These are phyloP conservation scores for Orbilia ellipsospora DNA, from an alignment of 2,329 filamentous ascomycete species.

Conservation along the genomic window DNA sequence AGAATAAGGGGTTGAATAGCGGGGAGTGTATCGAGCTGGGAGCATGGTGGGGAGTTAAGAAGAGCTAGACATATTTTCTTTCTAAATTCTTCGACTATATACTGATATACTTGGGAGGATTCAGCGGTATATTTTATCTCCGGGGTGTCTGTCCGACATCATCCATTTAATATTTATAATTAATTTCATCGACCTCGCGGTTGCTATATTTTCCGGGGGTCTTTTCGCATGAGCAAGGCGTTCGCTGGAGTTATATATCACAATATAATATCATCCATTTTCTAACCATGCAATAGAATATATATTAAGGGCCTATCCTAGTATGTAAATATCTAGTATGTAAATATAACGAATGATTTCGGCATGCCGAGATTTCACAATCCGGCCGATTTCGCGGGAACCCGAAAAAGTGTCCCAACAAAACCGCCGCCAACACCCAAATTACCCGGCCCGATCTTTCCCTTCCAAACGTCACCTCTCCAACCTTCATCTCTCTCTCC, in stretches of 20 bases:
- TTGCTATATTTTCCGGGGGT: not conserved
- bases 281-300: not conserved
- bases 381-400: slow-evolving; percentile 17
- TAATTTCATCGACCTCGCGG: too few relatives aligned
- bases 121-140: too few relatives aligned
- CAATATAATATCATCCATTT: not conserved
- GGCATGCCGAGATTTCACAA: slow-evolving; percentile 44
- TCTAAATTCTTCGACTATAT: not conserved
- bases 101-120: not conserved
- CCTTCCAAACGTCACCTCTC: not conserved
- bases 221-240: slow-evolving; percentile 28
- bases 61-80: slow-evolving; percentile 59
- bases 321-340: too few relatives aligned
- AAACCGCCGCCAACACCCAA: slow-evolving; percentile 32
- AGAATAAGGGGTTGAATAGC: slow-evolving; percentile 79
- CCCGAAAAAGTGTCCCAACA: slow-evolving; percentile 38
- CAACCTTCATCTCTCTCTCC: slow-evolving; percentile 4
- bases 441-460: slow-evolving; percentile 50
- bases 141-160: too few relatives aligned
- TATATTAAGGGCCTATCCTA: not conserved
- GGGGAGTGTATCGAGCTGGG: slow-evolving; percentile 83
- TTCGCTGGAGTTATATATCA: slow-evolving; percentile 5
- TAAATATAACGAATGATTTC: not conserved
- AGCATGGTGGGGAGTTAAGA: slow-evolving; percentile 73
- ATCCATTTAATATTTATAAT: too few relatives aligned